Percentiles rank a stretch among this genome's conserved stretches.
phyloP scores from a whole-genome alignment of 2,329 filamentous ascomycete genomes.

The Colletotrichum sp. region DNA sequence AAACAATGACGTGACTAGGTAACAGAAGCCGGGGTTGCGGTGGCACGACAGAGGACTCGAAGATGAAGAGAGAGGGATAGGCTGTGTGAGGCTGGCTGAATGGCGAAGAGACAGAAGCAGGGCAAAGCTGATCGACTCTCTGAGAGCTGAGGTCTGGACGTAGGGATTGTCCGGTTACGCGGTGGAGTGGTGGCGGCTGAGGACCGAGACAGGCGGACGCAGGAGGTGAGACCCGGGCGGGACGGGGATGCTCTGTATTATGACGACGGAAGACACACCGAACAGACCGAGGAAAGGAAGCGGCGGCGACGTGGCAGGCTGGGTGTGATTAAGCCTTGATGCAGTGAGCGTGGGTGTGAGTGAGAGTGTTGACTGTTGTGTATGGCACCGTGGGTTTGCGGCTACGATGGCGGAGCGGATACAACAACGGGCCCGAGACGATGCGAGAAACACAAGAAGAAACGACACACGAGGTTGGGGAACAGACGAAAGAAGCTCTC shows the following conservation, averaged over 20 bases:
- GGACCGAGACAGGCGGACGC: slow-evolving; percentile 9
- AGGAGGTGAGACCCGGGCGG: not conserved
- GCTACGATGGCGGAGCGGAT: not conserved
- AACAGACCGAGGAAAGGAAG: slow-evolving; percentile 8
- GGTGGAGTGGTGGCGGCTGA: slow-evolving; percentile 11
- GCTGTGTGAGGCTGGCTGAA: not conserved
- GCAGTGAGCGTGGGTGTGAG: not conserved
- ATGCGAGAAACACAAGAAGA: slow-evolving; percentile 10
- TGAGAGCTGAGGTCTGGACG: not conserved
- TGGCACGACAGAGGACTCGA: not conserved
- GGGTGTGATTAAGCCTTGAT: not conserved
- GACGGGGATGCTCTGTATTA: not conserved
- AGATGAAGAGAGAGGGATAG: not conserved
- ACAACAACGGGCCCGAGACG: not conserved
- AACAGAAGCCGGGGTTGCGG: not conserved
- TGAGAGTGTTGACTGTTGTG: not conserved
- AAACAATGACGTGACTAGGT: not conserved
- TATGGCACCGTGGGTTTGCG: not conserved
- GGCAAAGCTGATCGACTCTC: not conserved
- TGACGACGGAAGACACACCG: slow-evolving; percentile 1
- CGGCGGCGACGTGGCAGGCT: not conserved
- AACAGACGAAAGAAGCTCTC: slow-evolving; percentile 5
- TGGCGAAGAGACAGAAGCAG: not conserved
- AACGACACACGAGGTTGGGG: slow-evolving; percentile 5
- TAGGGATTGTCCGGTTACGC: not conserved